A percentile compares a stretch with the other conserved stretches of the same genome.
These are phyloP conservation scores for Backusella sp. DNA, from an alignment of 192 early-diverging fungal genomes.

Conservation along the genomic window DNA sequence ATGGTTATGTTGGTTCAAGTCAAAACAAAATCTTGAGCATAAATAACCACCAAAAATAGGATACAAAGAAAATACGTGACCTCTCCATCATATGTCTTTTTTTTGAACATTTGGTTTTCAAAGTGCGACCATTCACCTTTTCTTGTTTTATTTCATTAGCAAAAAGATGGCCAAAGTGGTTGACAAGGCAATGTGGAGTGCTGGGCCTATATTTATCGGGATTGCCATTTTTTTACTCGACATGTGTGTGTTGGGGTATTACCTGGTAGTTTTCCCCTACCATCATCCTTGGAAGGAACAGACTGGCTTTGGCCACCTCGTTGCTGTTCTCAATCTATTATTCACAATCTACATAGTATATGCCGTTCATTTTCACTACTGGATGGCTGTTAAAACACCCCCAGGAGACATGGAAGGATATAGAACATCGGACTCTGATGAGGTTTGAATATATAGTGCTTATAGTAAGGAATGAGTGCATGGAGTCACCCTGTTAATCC, in stretches of 20 bases:
- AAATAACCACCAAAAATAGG: not conserved
- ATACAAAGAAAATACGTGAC: not conserved
- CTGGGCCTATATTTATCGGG: slow-evolving; percentile 49
- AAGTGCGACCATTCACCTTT: not conserved
- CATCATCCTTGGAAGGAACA: slow-evolving; percentile 40
- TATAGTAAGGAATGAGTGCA: not conserved
- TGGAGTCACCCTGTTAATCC: not conserved
- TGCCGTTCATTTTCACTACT: slow-evolving; percentile 53
- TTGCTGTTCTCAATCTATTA: slow-evolving; percentile 24
- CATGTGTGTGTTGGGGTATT: slow-evolving; percentile 41
- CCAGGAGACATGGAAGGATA: slow-evolving; percentile 32
- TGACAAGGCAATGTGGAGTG: slow-evolving; percentile 40
- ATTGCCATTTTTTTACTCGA: slow-evolving; percentile 45
- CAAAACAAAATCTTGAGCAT: not conserved
- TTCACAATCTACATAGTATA: slow-evolving; percentile 50
- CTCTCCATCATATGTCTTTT: not conserved
- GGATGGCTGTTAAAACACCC: slow-evolving; percentile 50
- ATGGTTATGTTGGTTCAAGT: not conserved
- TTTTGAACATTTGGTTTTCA: not conserved
- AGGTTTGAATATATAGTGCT: not conserved
- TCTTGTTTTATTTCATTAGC: not conserved
- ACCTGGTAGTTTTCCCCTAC: slow-evolving; percentile 48
- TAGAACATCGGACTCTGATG: not conserved
- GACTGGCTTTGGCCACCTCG: slow-evolving; percentile 15
- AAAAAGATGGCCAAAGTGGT: slow-evolving; percentile 25